Percentiles rank a stretch among this genome's conserved stretches.
These are phyloP conservation scores for Aspergillus cavernicola DNA, from an alignment of 495 filamentous ascomycete species.

Conservation along the genomic window DNA sequence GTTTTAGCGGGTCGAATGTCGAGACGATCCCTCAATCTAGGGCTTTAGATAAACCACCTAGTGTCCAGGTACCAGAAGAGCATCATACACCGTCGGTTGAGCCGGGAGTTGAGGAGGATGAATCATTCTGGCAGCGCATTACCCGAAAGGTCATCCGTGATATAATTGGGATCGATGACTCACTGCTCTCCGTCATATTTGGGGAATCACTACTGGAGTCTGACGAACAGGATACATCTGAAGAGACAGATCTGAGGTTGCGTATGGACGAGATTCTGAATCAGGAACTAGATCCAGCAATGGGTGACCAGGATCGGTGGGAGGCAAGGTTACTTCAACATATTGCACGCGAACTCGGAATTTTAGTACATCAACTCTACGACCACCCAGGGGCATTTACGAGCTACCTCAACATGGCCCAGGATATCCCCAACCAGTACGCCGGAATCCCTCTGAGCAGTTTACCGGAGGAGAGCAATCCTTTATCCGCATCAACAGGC, in stretches of 20 bases:
- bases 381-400: slow-evolving; percentile 79
- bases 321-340: slow-evolving; percentile 74
- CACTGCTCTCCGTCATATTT: slow-evolving; percentile 76
- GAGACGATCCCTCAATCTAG: slow-evolving; percentile 15
- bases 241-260: slow-evolving; percentile 12
- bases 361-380: slow-evolving; percentile 76
- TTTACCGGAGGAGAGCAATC: slow-evolving; percentile 25
- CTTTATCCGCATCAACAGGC: slow-evolving; percentile 11
- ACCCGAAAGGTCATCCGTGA: slow-evolving; percentile 84
- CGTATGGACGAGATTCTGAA: slow-evolving; percentile 34
- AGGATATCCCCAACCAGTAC: slow-evolving; percentile 44
- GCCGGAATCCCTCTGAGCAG: slow-evolving; percentile 48
- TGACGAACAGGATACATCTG: slow-evolving; percentile 1
- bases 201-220: slow-evolving; percentile 67
- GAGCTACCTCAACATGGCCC: slow-evolving; percentile 56
- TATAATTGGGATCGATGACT: slow-evolving; percentile 87
- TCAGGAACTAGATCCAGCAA: slow-evolving; percentile 31
- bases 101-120: slow-evolving; percentile 32
- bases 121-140: slow-evolving; percentile 75
- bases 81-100: slow-evolving; percentile 5
- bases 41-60: slow-evolving; percentile 16
- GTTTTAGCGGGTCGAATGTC: slow-evolving; percentile 30
- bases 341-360: slow-evolving; percentile 81
- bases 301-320: slow-evolving; percentile 56
- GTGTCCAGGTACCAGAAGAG: slow-evolving; percentile 21